Conservation (phyloP, 225 moss, liverwort and hornwort species). For the Polytrichum formosum region DNA sequence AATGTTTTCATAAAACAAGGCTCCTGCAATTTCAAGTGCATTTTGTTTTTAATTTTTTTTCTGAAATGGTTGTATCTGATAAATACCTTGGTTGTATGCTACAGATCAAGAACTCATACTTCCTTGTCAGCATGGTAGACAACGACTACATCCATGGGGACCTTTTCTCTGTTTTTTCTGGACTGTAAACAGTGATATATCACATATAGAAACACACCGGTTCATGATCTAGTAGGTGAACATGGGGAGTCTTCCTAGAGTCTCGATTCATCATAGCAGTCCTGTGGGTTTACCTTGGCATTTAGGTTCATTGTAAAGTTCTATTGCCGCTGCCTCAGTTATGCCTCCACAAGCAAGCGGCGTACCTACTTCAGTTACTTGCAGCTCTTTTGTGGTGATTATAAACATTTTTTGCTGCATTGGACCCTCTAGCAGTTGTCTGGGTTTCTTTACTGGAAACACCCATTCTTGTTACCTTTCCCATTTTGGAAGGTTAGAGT, state of each 20-base stretch:
- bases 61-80: too few species aligned
- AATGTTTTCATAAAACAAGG: too few species aligned
- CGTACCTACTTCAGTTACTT: neutral
- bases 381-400: neutral
- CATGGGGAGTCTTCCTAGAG: neutral
- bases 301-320: neutral
- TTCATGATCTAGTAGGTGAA: neutral
- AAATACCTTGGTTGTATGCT: too few species aligned
- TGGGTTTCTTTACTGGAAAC: too few species aligned
- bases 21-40: too few species aligned
- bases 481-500: constrained; percentile 1
- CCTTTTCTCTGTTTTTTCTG: constrained; percentile 61
- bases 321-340: neutral
- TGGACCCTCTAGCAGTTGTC: neutral
- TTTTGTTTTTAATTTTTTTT: too few species aligned
- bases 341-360: neutral
- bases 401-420: constrained; percentile 7
- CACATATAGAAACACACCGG: neutral
- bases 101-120: constrained; percentile 71
- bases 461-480: neutral
- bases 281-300: neutral
- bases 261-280: neutral
- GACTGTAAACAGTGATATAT: constrained; percentile 11
- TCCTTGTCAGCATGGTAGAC: constrained; percentile 78
- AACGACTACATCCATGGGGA: constrained; percentile 71